Percentiles rank a stretch among this genome's conserved stretches.
phyloP scores from a whole-genome alignment of 768 basidiomycete species.

The Leucosporidium scottii region DNA sequence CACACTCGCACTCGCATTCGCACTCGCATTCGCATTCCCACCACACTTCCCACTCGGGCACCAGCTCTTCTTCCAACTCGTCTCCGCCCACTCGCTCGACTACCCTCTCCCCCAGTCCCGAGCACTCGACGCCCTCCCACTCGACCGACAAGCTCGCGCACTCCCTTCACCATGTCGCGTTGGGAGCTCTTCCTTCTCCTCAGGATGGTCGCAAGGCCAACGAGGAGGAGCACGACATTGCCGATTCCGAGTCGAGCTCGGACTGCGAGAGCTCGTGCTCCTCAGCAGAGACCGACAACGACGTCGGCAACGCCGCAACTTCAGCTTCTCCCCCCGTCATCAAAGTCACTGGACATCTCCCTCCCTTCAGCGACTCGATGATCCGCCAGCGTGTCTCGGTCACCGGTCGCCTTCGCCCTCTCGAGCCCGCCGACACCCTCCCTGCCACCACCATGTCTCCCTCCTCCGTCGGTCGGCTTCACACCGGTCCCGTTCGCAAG shows the following conservation, averaged over 20 bases:
- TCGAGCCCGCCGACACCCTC: conserved; percentile 66
- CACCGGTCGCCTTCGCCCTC: conserved; percentile 64
- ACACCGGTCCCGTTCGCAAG: conserved; percentile 41
- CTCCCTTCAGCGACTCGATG: conserved; percentile 52
- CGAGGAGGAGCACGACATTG: not conserved
- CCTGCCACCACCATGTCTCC: conserved; percentile 58
- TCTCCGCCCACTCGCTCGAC: conserved; percentile 1
- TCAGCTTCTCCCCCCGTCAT: not conserved
- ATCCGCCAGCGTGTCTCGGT: conserved; percentile 85
- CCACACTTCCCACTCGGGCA: no score
- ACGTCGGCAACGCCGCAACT: not conserved
- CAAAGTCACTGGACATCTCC: conserved; percentile 21
- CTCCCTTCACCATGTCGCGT: not conserved
- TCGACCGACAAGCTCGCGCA: not conserved
- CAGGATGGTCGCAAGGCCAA: not conserved
- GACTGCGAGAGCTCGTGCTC: not conserved
- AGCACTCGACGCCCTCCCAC: conserved; percentile 1
- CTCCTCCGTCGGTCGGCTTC: conserved; percentile 55
- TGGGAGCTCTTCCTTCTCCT: not conserved
- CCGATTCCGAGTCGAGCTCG: not conserved
- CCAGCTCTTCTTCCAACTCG: not conserved
- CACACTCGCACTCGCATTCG: no score
- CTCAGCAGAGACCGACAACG: not conserved
- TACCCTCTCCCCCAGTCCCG: not conserved
- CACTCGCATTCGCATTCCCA: no score